Evolutionary conservation across 1,284 basidiomycete genomes (phyloP).

Genomic region (Sparassis latifolia): DNA sequence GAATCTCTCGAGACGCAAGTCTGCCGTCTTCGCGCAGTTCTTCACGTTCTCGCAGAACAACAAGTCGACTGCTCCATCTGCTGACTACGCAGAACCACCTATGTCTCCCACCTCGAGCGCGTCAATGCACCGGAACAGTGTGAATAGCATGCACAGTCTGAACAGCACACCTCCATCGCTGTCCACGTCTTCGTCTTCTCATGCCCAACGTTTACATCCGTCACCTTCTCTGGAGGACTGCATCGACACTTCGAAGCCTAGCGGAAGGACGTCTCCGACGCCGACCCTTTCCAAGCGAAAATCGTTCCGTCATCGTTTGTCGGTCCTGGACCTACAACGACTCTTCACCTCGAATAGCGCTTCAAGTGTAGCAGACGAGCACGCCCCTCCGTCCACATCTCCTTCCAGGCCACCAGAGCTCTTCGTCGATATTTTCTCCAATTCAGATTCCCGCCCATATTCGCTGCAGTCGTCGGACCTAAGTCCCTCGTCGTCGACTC

Average conservation of each 20-base stretch:
- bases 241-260: constrained; percentile 6
- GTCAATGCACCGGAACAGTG: background rate
- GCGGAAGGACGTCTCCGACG: constrained; percentile 2
- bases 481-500: constrained; percentile 6
- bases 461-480: constrained; percentile 8
- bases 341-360: constrained; percentile 18
- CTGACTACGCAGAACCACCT: constrained; percentile 12
- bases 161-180: constrained; percentile 1
- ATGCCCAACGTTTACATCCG: constrained; percentile 7
- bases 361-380: constrained; percentile 1
- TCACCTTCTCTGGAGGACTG: constrained; percentile 18
- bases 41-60: constrained; percentile 20
- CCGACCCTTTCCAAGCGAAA: constrained; percentile 19
- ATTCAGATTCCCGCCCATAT: constrained; percentile 2
- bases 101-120: constrained; percentile 7
- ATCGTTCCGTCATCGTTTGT: constrained; percentile 25
- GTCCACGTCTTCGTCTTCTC: constrained; percentile 4
- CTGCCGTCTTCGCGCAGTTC: constrained; percentile 21
- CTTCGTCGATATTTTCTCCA: background rate
- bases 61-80: constrained; percentile 10
- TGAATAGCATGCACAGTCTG: too few relatives aligned
- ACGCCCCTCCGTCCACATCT: constrained; percentile 3
- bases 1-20: constrained; percentile 18
- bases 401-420: background rate
- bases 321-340: constrained; percentile 25